These are phyloP conservation scores for Phytophthora gonapodyides DNA, from an alignment of 352 stramenopile genomes.

Conservation along the genomic window DNA sequence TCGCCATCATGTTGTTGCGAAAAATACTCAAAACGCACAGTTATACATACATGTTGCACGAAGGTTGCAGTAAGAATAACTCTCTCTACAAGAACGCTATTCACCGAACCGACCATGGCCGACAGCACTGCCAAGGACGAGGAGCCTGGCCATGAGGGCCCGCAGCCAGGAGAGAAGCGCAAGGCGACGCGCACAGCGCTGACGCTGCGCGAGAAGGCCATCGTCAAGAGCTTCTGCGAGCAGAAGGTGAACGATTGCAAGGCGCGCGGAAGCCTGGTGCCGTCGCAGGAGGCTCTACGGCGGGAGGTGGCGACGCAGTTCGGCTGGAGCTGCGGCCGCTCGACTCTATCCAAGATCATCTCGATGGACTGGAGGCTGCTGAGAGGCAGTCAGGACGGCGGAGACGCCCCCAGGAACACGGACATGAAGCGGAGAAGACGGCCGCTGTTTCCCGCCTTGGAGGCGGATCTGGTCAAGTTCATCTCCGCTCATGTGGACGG, in stretches of 20 bases:
- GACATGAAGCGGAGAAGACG: constrained; percentile 78
- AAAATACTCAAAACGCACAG: background rate
- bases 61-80: too few relatives aligned
- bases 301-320: constrained; percentile 58
- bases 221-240: constrained; percentile 82
- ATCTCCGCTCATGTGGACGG: constrained; percentile 40
- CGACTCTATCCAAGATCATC: constrained; percentile 79
- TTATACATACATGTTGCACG: too few relatives aligned
- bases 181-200: constrained; percentile 52
- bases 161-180: constrained; percentile 20
- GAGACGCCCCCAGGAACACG: constrained; percentile 54
- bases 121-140: constrained; percentile 3
- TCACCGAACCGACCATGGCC: constrained; percentile 7
- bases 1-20: constrained; percentile 19
- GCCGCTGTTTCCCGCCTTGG: constrained; percentile 73
- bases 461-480: constrained; percentile 65
- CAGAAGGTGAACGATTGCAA: constrained; percentile 65
- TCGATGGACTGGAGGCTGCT: constrained; percentile 67
- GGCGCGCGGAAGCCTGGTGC: constrained; percentile 50
- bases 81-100: constrained; percentile 35
- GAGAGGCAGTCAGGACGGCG: constrained; percentile 30
- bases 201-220: constrained; percentile 71
- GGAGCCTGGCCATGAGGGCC: constrained; percentile 3
- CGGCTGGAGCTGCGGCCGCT: constrained; percentile 67
- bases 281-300: constrained; percentile 65